Evolutionary conservation across 768 basidiomycete species (phyloP), one percentile per base, ranked within the genome.

Genomic region (Chalciporus pseudorubinellus): DNA sequence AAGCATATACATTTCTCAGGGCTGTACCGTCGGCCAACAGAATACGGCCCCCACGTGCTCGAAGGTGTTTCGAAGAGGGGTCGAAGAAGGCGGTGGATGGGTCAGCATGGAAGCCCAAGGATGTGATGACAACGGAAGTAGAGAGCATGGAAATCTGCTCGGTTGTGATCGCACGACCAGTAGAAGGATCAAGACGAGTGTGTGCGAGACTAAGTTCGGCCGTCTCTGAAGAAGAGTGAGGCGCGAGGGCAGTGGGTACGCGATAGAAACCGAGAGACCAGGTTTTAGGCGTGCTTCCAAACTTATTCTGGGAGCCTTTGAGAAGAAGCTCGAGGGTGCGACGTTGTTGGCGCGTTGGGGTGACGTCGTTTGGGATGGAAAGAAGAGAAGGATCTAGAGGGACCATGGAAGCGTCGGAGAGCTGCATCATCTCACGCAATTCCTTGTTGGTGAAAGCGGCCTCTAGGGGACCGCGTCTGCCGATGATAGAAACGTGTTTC

Each of bases 391-490:
- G 70, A 3, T 76, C 70, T 10, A 92, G 70, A 7, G 87, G 88
- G 21, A 76, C 68, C 78, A 95, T 84, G 21, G 82, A 74, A 0
- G 83, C 83, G 42, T 84, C 81, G 0, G 81, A 77, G 28, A 91
- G 65, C 13, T 60, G 63, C 58, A 81, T 79, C 75, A 98, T 79
- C 70, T 98, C 95, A 20, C 95, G 76, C 4, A 97, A 77, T 68
- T 99, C 95, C 67, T 98, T 98, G 29, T 87, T 84, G 4, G 94
- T 93, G 63, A 94, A 95, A 0, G 91, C 86, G 2, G 89, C 92
- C 64, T 98, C 87, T 7, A 86, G 77, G 0, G 92, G 92, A 0
- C 95, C 95, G 12, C 95, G 80, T 42, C 95, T 77, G 1, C 83
- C 95, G 21, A 97, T 75, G 43, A 95, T 89, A 13, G 85, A 84